These are phyloP conservation scores for Mycocentrospora acerina DNA, from an alignment of 2,329 filamentous ascomycete species.

Conservation along the genomic window DNA sequence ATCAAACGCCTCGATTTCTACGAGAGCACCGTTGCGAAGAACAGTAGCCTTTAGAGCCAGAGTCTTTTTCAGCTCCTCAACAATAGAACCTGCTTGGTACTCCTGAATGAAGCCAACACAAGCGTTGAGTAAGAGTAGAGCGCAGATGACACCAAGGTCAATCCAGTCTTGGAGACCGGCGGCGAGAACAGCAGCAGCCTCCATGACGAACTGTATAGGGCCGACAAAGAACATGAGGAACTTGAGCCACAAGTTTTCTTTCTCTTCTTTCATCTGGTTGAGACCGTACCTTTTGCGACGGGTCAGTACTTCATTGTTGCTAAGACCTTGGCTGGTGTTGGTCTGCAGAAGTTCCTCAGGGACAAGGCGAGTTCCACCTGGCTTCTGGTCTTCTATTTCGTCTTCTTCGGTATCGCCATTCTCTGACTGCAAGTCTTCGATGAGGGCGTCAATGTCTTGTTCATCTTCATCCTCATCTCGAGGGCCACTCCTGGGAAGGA, in stretches of 20 bases:
- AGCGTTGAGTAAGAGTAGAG: conserved; percentile 79
- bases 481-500: conserved; percentile 1
- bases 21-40: conserved; percentile 74
- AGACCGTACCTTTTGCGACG: conserved; percentile 73
- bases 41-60: conserved; percentile 85
- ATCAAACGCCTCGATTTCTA: conserved; percentile 78
- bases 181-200: conserved; percentile 76
- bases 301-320: conserved; percentile 65
- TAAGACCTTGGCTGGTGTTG: conserved; percentile 71
- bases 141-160: conserved; percentile 90
- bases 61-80: conserved; percentile 88
- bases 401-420: conserved; percentile 71
- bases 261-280: conserved; percentile 88
- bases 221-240: conserved; percentile 82
- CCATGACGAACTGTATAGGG: conserved; percentile 93
- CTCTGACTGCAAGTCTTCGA: conserved; percentile 81
- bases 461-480: conserved; percentile 70
- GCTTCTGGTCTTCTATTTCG: conserved; percentile 56
- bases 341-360: conserved; percentile 79
- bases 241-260: conserved; percentile 81
- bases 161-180: conserved; percentile 87
- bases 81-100: conserved; percentile 85
- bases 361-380: conserved; percentile 60
- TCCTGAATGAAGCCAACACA: conserved; percentile 85
- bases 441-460: conserved; percentile 82